phyloP scores from a whole-genome alignment of 805 yeast species.

The Candida germanica region DNA sequence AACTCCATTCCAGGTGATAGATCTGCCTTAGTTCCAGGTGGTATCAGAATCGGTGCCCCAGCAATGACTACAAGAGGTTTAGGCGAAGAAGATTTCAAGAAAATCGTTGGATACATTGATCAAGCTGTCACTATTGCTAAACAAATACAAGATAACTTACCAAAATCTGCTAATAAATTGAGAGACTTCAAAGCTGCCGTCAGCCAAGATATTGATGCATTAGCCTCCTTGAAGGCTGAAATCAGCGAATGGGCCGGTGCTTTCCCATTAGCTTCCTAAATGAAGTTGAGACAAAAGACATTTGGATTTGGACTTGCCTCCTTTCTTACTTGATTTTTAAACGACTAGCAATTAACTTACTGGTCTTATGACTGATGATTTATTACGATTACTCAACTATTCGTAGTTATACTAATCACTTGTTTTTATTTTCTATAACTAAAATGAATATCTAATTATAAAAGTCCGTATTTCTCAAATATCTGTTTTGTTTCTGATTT shows the following conservation, averaged over 20 bases:
- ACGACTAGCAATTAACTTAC: slow-evolving; percentile 3
- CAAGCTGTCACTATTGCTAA: slow-evolving; percentile 75
- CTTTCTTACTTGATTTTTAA: too few species aligned
- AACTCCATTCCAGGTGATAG: slow-evolving; percentile 96
- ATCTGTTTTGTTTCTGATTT: slow-evolving; percentile 29
- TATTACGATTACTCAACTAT: slow-evolving; percentile 11
- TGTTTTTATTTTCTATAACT: background rate
- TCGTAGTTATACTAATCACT: slow-evolving; percentile 3
- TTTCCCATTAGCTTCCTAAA: slow-evolving; percentile 51
- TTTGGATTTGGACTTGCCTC: too few species aligned
- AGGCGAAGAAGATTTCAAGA: slow-evolving; percentile 69
- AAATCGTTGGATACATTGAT: slow-evolving; percentile 78
- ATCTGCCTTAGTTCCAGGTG: slow-evolving; percentile 94
- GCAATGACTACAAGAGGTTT: slow-evolving; percentile 98
- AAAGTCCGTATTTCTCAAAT: slow-evolving; percentile 26
- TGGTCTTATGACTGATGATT: slow-evolving; percentile 6
- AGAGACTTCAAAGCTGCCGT: slow-evolving; percentile 92
- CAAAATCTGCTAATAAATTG: slow-evolving; percentile 89
- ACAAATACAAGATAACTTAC: slow-evolving; percentile 72
- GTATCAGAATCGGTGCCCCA: slow-evolving; percentile 95
- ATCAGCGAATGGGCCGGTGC: slow-evolving; percentile 88
- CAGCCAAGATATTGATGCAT: slow-evolving; percentile 62
- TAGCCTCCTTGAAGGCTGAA: slow-evolving; percentile 68
- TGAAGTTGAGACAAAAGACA: background rate
- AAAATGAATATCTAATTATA: slow-evolving; percentile 6